Evolutionary conservation across 176 grass and related monocot species (phyloP).

Genomic region (Bothriochloa decipiens): DNA sequence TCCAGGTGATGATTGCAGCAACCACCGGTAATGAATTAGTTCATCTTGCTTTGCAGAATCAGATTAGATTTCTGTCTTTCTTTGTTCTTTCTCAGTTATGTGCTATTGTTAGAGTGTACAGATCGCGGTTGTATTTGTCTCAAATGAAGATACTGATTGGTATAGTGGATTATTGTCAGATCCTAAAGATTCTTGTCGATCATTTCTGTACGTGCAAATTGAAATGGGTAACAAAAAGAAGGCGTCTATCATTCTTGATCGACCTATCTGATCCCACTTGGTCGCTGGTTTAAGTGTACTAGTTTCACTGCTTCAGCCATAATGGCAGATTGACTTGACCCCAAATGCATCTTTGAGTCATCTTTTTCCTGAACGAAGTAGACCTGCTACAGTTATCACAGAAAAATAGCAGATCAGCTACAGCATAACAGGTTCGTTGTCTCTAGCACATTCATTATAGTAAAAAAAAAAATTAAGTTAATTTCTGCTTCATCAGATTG

Average conservation of each 20-base stretch:
- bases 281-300: neutral
- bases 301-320: neutral
- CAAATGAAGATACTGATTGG: neutral
- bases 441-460: neutral
- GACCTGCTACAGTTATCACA: too few relatives aligned
- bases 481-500: neutral
- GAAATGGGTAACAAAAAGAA: neutral
- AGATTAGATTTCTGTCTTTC: conserved; percentile 28
- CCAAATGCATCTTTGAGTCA: neutral
- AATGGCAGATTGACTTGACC: conserved; percentile 23
- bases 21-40: conserved; percentile 22
- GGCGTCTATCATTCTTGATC: neutral
- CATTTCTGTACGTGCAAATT: neutral
- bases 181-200: neutral
- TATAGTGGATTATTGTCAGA: neutral
- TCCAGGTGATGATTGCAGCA: conserved; percentile 36
- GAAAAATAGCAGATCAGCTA: too few relatives aligned
- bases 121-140: conserved; percentile 12
- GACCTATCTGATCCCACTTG: neutral
- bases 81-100: neutral
- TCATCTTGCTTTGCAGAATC: conserved; percentile 20
- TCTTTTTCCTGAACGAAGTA: too few relatives aligned
- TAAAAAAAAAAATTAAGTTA: neutral
- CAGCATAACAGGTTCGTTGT: neutral
- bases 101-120: conserved; percentile 33